Percentiles rank a stretch among this genome's conserved stretches.
Conservation (phyloP, 2,329 filamentous ascomycete genomes). For the Dactylellina drechsleri region DNA sequence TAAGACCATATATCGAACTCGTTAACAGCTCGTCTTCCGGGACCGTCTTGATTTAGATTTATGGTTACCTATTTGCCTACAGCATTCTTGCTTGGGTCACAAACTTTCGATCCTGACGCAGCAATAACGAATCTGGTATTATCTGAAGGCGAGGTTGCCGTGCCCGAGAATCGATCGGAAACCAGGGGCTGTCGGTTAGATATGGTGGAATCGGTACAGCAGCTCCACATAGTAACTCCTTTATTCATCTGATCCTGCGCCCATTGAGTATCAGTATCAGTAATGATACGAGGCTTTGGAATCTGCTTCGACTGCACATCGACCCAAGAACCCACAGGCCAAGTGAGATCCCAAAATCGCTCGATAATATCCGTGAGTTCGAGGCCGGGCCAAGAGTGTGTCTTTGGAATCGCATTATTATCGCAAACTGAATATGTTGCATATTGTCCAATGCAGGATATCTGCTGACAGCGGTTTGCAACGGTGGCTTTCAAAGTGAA, state of each 20-base stretch:
- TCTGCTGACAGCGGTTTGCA: slow-evolving; percentile 6
- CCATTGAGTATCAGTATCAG: not conserved
- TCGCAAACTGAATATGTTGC: slow-evolving; percentile 21
- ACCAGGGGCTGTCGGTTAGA: not conserved
- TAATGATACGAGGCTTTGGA: not conserved
- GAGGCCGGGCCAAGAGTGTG: not conserved
- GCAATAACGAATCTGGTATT: not conserved
- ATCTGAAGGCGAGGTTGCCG: not conserved
- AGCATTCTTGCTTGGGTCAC: slow-evolving; percentile 5
- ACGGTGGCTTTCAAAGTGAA: not conserved
- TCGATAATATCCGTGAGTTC: slow-evolving; percentile 12
- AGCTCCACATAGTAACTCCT: not conserved
- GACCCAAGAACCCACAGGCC: slow-evolving; percentile 14
- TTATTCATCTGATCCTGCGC: not conserved
- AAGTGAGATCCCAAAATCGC: slow-evolving; percentile 4
- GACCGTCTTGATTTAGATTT: too few relatives aligned
- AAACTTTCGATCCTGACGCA: not conserved
- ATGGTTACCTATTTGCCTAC: not conserved
- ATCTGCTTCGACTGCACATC: slow-evolving; percentile 1
- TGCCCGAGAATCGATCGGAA: slow-evolving; percentile 1
- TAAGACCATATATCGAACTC: too few relatives aligned
- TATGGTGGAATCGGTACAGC: not conserved
- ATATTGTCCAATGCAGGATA: slow-evolving; percentile 25
- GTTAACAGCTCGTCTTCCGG: too few relatives aligned
- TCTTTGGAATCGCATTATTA: not conserved